These are phyloP conservation scores for Jimgerdemannia flammicorona DNA, from an alignment of 192 early-diverging fungal genomes.

Conservation along the genomic window DNA sequence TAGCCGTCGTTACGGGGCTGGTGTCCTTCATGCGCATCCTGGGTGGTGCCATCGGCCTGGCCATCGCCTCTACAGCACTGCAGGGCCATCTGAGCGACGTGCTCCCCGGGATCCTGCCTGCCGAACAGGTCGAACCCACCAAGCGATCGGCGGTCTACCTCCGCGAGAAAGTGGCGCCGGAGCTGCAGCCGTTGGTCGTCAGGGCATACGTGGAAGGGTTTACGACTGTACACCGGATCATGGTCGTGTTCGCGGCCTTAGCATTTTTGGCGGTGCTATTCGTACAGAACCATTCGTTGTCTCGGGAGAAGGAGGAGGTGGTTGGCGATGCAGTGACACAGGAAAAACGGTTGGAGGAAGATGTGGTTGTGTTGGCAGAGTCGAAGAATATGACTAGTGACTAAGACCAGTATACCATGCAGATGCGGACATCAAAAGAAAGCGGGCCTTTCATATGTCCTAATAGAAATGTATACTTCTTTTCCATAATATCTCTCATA, in stretches of 20 bases:
- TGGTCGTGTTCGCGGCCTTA: constrained; percentile 15
- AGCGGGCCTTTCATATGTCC: too few species aligned
- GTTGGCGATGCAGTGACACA: too few species aligned
- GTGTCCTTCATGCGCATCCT: constrained; percentile 29
- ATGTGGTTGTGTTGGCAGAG: too few species aligned
- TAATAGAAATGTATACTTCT: too few species aligned
- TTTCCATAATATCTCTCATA: too few species aligned
- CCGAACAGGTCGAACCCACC: constrained; percentile 2
- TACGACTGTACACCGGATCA: constrained; percentile 21
- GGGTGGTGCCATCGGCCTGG: constrained; percentile 25
- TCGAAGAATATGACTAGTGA: too few species aligned
- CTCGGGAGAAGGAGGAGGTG: too few species aligned
- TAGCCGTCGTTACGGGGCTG: constrained; percentile 28
- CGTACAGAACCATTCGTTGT: constrained; percentile 14
- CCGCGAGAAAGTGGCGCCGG: constrained; percentile 9
- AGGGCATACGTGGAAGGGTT: constrained; percentile 19
- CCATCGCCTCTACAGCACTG: constrained; percentile 24
- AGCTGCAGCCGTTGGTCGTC: constrained; percentile 12
- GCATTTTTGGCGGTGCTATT: constrained; percentile 15
- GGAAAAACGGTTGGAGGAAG: too few species aligned
- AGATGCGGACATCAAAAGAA: too few species aligned
- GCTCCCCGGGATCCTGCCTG: constrained; percentile 13
- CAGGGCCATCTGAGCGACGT: constrained; percentile 23
- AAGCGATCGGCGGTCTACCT: constrained; percentile 19
- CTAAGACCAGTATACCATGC: too few species aligned